Base-by-base conservation (phyloP, 2,329 filamentous ascomycete genomes). In the Diaporthe helianthi region DNA sequence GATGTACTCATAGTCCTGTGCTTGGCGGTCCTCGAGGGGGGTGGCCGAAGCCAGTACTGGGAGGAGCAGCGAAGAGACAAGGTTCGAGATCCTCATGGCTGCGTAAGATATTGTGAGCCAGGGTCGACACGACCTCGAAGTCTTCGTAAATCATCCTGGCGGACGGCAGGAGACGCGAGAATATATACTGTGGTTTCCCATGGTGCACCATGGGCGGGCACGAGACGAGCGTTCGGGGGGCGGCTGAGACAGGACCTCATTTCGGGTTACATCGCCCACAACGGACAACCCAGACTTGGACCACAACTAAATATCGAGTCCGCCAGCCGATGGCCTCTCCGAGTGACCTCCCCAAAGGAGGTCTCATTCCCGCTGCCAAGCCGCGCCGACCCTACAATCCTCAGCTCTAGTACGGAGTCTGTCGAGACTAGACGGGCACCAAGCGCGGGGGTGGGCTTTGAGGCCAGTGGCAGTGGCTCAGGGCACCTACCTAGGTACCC, bases 1-100 rank as follows among this genome's bases (percentile, higher is more conserved):
- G 22, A 71, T 55, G 19, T 71, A 71, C 51, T 71, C 69, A 49
- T 63, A 63, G 1, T 63, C 58, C 44, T 63, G 58, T 4, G 26
- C 29, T n/a, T 63, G 58, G n/a, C 58, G 58, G 29, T 63, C 58
- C 19, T 63, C n/a, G 29, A 63, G 58, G 29, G 58, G 58, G 24
- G 44, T 49, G 58, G 58, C 58, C 44, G 58, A 44, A 41, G 58
- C 58, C 58, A 63, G 58, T n/a, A 36, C 58, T 31, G 41, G 13
- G 29, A 63, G 58, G 44, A 63, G 44, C 13, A 63, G 29, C 29
- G 41, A 47, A 36, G 58, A 36, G n/a, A 49, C 58, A 44, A 63
- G 44, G n/a, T 29, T 63, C 58, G 58, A 36, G 44, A 36, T 5
- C 44, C 58, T 63, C 58, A 63, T 63, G 44, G 29, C 19, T 49